phyloP scores from a whole-genome alignment of 2,329 filamentous ascomycete species.

The Alternaria ventricosa region DNA sequence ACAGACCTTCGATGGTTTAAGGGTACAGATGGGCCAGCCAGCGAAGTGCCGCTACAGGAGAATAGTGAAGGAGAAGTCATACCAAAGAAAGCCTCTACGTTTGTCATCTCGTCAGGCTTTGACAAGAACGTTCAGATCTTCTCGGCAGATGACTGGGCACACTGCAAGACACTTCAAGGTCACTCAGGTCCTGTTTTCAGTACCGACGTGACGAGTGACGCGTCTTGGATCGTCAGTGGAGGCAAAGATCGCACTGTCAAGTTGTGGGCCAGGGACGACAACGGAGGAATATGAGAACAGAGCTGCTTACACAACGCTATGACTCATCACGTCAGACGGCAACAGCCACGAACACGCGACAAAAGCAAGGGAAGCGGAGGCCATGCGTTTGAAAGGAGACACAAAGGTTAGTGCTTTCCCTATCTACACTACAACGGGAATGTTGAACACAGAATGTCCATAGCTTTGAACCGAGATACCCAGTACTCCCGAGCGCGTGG shows the following conservation, averaged over 20 bases:
- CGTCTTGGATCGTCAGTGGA: conserved; percentile 90
- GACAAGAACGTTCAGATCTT: conserved; percentile 96
- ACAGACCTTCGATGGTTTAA: conserved; percentile 95
- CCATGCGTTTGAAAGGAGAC: conserved; percentile 8
- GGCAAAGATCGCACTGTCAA: conserved; percentile 96
- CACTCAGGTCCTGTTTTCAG: conserved; percentile 93
- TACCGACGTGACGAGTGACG: conserved; percentile 85
- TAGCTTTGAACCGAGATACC: conserved; percentile 27
- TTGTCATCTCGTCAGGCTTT: conserved; percentile 89
- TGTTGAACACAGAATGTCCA: conserved; percentile 18
- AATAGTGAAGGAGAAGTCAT: conserved; percentile 68
- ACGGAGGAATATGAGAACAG: conserved; percentile 39
- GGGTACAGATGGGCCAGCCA: conserved; percentile 76
- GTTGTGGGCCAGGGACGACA: conserved; percentile 82
- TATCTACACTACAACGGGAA: conserved; percentile 9
- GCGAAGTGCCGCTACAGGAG: conserved; percentile 64
- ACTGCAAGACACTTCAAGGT: conserved; percentile 85
- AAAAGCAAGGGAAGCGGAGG: conserved; percentile 1
- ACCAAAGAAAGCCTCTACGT: conserved; percentile 88
- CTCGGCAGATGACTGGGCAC: conserved; percentile 93
- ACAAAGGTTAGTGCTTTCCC: conserved; percentile 19
- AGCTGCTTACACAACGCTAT: not conserved
- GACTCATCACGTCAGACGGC: not conserved
- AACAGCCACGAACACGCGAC: not conserved
- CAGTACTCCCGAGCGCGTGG: conserved; percentile 15